Percentiles rank a stretch among this genome's conserved stretches.
phyloP scores from a whole-genome alignment of 2,329 filamentous ascomycete genomes.

The Penicillium concentricum region DNA sequence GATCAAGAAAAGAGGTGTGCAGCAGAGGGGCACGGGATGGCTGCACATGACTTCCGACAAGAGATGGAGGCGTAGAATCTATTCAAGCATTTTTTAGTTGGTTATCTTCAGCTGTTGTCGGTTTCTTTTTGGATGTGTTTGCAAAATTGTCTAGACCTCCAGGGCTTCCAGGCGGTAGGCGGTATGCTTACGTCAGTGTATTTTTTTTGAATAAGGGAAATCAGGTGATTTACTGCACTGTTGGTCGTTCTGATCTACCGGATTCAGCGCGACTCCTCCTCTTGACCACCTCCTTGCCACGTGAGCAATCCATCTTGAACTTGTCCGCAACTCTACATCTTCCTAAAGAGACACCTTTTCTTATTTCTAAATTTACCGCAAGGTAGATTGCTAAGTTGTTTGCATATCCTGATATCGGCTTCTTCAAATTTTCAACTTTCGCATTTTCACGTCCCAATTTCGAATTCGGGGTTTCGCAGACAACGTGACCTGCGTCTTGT shows the following conservation, averaged over 20 bases:
- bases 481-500: conserved; percentile 33
- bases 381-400: conserved; percentile 20
- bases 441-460: conserved; percentile 25
- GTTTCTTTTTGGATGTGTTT: neutral
- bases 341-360: conserved; percentile 29
- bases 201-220: conserved; percentile 3
- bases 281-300: conserved; percentile 34
- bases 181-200: neutral
- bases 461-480: conserved; percentile 28
- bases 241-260: conserved; percentile 23
- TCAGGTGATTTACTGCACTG: conserved; percentile 37
- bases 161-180: neutral
- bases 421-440: conserved; percentile 11
- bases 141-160: neutral
- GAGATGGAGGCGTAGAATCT: conserved; percentile 13
- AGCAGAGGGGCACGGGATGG: conserved; percentile 39
- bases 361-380: conserved; percentile 31
- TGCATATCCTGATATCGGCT: conserved; percentile 8
- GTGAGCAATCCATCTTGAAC: conserved; percentile 42
- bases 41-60: conserved; percentile 36
- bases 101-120: conserved; percentile 7
- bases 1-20: conserved; percentile 8
- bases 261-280: conserved; percentile 21
- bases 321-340: conserved; percentile 31
- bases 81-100: conserved; percentile 11